Conservation (phyloP, 192 early-diverging fungal species). For the Phycomyces blakesleeanus region DNA sequence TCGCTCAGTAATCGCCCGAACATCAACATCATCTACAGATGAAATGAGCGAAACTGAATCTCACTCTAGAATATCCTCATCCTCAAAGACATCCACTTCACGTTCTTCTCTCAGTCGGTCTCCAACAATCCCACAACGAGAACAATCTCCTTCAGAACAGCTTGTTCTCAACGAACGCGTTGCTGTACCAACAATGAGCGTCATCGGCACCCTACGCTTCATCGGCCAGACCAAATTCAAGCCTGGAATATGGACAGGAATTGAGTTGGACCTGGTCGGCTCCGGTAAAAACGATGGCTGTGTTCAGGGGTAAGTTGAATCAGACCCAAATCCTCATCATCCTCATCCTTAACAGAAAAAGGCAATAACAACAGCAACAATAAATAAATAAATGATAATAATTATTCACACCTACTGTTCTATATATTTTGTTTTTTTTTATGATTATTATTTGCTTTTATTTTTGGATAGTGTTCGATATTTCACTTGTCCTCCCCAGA, state of each 20-base stretch:
- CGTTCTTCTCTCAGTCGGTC: not conserved
- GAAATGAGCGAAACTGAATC: conserved; percentile 1
- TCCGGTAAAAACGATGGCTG: conserved; percentile 77
- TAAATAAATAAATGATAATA: no score
- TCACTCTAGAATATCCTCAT: not conserved
- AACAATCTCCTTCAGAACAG: not conserved
- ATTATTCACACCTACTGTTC: not conserved
- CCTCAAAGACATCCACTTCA: not conserved
- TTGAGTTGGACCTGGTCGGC: conserved; percentile 66
- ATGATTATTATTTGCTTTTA: conserved; percentile 9
- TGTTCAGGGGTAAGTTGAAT: conserved; percentile 52
- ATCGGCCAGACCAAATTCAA: conserved; percentile 68
- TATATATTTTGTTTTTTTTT: not conserved
- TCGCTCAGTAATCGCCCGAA: not conserved
- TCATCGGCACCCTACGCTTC: conserved; percentile 61
- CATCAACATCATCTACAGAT: not conserved
- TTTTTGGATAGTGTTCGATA: conserved; percentile 18
- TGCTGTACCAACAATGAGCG: conserved; percentile 9
- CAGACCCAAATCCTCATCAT: not conserved
- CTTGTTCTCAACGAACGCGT: conserved; percentile 15
- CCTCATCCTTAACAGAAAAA: not conserved
- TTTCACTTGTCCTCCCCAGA: conserved; percentile 21
- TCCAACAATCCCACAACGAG: not conserved
- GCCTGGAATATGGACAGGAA: conserved; percentile 72
- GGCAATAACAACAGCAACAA: not conserved